Base-by-base conservation (phyloP, 768 basidiomycete genomes). In the Pulveroboletus sp. region DNA sequence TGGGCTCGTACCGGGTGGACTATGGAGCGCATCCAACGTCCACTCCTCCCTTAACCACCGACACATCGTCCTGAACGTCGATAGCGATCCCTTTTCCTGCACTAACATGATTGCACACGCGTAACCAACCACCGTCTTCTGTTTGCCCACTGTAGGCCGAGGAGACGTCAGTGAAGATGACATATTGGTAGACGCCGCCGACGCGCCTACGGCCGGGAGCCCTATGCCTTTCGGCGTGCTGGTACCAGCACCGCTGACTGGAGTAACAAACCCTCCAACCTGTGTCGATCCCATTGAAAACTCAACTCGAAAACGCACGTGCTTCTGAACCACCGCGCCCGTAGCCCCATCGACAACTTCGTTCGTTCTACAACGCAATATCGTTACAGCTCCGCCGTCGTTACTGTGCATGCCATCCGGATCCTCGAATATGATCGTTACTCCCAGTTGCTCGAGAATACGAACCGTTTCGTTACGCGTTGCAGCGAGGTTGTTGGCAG, bases 21-120 rank as follows among this genome's bases (percentile, higher is more conserved):
- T 50, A 50, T 65, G 28, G 1, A 64, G 66, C 59, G 58, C 56
- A 24, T 76, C 76, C 54, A 77, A 57, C 32, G 69, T 72, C 80
- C 90, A 93, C 55, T 81, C 78, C 36, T 83, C 80, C 61, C 83
- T 79, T 57, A 94, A 66, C 56, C 79, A 78, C 61, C 79, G 79
- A 74, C 86, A 89, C 10, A 93, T 74, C 6, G 76, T 71, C 67
- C 83, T 85, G 73, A 96, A 95, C 40, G 88, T 85, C 47, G 90
- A 86, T 62, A 87, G 77, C 6, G 92, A 89, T 24, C 94, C 94
- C 68, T 93, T 96, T 74, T 96, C 93, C 56, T 89, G 84, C 21
- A 89, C 78, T 58, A 98, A 71, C 47, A 83, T 82, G 53, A 94
- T 78, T 38, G 81, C 82, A 38, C 86, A 88, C 48, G 73, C 65